Base-by-base conservation (phyloP, 345 rosid species). In the Toxicodendron radicans region DNA sequence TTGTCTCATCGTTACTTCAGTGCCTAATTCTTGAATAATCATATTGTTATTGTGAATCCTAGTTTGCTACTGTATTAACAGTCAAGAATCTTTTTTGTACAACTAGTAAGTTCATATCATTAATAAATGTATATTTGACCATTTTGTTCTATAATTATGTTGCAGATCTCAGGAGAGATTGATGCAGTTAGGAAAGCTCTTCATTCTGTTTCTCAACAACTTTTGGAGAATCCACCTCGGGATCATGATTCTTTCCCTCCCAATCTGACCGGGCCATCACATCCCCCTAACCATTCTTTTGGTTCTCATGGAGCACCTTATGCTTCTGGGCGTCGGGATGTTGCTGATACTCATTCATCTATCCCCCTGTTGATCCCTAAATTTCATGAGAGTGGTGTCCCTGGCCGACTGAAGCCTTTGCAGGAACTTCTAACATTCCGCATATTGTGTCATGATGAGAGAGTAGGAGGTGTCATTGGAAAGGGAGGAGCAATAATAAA, bases 401-500 rank as follows among this genome's bases (percentile, higher is more conserved):
- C 80, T 10, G 75, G 80, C 59, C 84, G 82, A 78, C 75, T 79
- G 83, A 83, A 75, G 80, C 83, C 83, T 72, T 58, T 83, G 62
- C 77, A 58, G 24, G 91, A 86, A 48, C 48, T 80, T 14, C 63
- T 91, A 73, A 86, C 87, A 65, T 89, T 84, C 74, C 91, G 94
- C 33, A 61, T 91, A 52, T 61, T 89, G 62, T 89, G 94, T 66
- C 85, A 66, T 60, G 81, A 86, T 54, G 94, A 86, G 65, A 85
- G 79, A 71, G 94, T 88, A 41, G 92, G 97, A 70, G 83, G 84
- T 73, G 81, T 91, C 58, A 91, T 91, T 78, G 97, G 94, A 76
- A 91, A 89, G 71, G 97, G 90, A 30, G 97, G 97, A 70, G 41
- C 86, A 52, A 76, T 87, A 49, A 79, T 91, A 72, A 89, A 81